Percentiles rank a stretch among this genome's conserved stretches.
These are phyloP conservation scores for Candida krabiensis DNA, from an alignment of 805 yeast genomes.

Conservation along the genomic window DNA sequence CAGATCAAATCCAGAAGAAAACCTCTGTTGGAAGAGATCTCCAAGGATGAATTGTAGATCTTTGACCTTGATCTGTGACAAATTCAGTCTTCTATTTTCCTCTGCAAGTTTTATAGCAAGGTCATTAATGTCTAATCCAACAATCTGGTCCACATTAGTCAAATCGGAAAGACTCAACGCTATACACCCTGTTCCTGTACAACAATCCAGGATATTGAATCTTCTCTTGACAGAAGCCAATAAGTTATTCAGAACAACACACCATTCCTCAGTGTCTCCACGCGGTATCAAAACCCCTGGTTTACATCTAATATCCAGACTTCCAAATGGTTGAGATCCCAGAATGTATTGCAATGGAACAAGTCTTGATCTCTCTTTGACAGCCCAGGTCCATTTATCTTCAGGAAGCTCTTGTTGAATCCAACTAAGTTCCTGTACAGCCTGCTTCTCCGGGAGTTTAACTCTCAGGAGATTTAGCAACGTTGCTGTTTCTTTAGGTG, in stretches of 20 bases:
- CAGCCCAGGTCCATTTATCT: constrained; percentile 50
- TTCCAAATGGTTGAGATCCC: constrained; percentile 86
- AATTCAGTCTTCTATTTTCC: constrained; percentile 37
- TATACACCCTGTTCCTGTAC: constrained; percentile 91
- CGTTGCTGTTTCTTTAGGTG: too few species aligned
- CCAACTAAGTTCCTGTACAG: constrained; percentile 65
- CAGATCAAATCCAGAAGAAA: constrained; percentile 41
- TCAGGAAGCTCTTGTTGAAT: constrained; percentile 55
- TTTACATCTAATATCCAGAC: constrained; percentile 56
- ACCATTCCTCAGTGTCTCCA: constrained; percentile 97
- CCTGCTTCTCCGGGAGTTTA: constrained; percentile 32
- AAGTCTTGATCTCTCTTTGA: constrained; percentile 46
- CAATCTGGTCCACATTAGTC: constrained; percentile 16
- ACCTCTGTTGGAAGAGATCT: constrained; percentile 18
- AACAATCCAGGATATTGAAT: constrained; percentile 58
- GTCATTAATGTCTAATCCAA: constrained; percentile 58
- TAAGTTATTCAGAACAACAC: constrained; percentile 38
- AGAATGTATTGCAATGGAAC: constrained; percentile 84
- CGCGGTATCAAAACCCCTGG: constrained; percentile 82
- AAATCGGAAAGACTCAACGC: constrained; percentile 50
- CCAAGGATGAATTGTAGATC: constrained; percentile 21
- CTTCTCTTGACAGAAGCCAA: constrained; percentile 5
- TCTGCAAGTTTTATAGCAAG: constrained; percentile 52
- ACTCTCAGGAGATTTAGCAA: constrained; percentile 13
- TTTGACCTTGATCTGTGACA: constrained; percentile 1